phyloP scores from a whole-genome alignment of 768 basidiomycete genomes.

The Floccularia luteovirens region DNA sequence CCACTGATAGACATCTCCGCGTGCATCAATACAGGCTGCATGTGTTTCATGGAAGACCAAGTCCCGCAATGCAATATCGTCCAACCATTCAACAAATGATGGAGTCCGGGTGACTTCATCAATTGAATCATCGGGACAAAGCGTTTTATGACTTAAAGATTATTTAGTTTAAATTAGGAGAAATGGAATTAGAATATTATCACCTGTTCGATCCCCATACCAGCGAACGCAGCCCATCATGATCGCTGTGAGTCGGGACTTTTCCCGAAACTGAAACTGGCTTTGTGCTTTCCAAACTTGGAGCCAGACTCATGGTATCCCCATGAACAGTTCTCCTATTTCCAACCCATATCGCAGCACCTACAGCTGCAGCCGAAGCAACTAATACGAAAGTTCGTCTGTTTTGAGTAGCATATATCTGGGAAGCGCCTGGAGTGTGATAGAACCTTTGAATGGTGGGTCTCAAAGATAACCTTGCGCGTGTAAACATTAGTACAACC shows the following conservation, averaged over 20 bases:
- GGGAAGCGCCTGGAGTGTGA: too few relatives aligned
- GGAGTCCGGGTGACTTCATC: slow-evolving; percentile 41
- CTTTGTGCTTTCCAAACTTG: too few relatives aligned
- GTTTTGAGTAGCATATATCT: too few relatives aligned
- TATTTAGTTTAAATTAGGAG: not conserved
- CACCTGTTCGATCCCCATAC: slow-evolving; percentile 78
- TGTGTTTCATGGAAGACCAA: slow-evolving; percentile 58
- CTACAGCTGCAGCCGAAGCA: slow-evolving; percentile 9
- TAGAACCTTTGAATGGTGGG: slow-evolving; percentile 17
- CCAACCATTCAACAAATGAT: slow-evolving; percentile 46
- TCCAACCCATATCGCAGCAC: slow-evolving; percentile 23
- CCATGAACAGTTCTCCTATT: not conserved
- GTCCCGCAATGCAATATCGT: slow-evolving; percentile 66
- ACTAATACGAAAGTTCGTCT: not conserved
- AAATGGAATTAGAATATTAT: slow-evolving; percentile 9
- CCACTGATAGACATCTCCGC: slow-evolving; percentile 84
- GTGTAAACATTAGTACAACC: slow-evolving; percentile 18
- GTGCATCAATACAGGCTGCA: slow-evolving; percentile 70
- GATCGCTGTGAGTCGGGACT: slow-evolving; percentile 9
- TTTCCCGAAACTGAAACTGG: slow-evolving; percentile 8
- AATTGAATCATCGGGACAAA: slow-evolving; percentile 30
- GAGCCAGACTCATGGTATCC: too few relatives aligned
- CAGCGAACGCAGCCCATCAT: slow-evolving; percentile 34
- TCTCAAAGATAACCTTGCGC: slow-evolving; percentile 13
- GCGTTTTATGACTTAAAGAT: slow-evolving; percentile 32